Percentiles rank a stretch among this genome's conserved stretches.
These are phyloP conservation scores for Boletus vermiculosoides DNA, from an alignment of 768 basidiomycete species.

Conservation along the genomic window DNA sequence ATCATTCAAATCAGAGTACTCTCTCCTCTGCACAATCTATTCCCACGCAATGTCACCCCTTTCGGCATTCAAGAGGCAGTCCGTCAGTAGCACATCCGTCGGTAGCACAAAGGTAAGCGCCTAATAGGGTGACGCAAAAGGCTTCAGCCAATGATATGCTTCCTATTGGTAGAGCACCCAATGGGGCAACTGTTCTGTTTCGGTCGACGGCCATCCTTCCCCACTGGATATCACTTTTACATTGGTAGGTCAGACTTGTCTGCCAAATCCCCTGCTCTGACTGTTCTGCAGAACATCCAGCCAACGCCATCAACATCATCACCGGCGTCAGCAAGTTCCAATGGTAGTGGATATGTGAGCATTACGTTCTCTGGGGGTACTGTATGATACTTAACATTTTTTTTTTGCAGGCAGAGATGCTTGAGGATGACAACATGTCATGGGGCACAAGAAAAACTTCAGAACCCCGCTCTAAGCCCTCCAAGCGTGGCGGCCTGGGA, in stretches of 20 bases:
- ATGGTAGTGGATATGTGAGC: constrained; percentile 19
- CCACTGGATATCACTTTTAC: constrained; percentile 22
- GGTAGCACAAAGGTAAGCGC: constrained; percentile 20
- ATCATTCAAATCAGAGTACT: neutral
- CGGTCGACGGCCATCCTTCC: constrained; percentile 17
- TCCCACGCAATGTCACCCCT: constrained; percentile 17
- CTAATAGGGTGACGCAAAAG: neutral
- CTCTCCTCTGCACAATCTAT: neutral
- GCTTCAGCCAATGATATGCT: neutral
- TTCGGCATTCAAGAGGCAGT: constrained; percentile 23
- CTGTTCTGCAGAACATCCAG: constrained; percentile 6
- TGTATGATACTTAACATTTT: neutral
- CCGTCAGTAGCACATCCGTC: constrained; percentile 20
- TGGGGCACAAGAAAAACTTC: constrained; percentile 16
- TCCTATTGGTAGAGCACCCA: constrained; percentile 16
- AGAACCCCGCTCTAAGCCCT: neutral
- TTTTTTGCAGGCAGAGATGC: constrained; percentile 25
- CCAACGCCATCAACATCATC: constrained; percentile 10
- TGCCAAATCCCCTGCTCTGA: neutral
- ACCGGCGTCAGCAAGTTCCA: neutral
- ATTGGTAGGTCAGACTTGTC: constrained; percentile 16
- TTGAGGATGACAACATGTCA: constrained; percentile 31
- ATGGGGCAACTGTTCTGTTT: constrained; percentile 14
- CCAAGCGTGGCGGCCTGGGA: constrained; percentile 5
- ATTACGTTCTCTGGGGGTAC: neutral